Evolutionary conservation across 495 filamentous ascomycete species (phyloP).

Genomic region (Choiromyces venosus): DNA sequence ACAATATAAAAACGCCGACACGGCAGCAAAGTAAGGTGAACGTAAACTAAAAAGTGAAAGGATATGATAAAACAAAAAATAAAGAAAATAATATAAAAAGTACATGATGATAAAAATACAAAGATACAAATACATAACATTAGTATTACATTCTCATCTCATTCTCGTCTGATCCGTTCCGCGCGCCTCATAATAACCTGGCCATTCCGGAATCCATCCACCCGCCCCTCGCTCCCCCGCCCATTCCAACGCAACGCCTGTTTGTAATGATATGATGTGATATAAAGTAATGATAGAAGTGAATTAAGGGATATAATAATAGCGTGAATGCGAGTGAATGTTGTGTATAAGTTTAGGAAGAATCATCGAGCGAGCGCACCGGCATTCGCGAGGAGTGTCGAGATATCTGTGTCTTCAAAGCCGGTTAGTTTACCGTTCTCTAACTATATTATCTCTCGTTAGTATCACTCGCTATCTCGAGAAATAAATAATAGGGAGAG

Average conservation of each 20-base stretch:
- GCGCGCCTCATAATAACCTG: not conserved
- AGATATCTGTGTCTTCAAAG: constrained; percentile 34
- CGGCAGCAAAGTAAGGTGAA: too few relatives aligned
- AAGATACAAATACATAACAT: too few relatives aligned
- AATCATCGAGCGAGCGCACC: constrained; percentile 12
- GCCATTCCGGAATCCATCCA: not conserved
- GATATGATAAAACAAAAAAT: too few relatives aligned
- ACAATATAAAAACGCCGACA: too few relatives aligned
- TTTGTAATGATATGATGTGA: not conserved
- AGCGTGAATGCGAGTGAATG: not conserved
- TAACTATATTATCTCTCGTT: constrained; percentile 13
- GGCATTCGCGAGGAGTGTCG: constrained; percentile 27
- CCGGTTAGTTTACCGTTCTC: constrained; percentile 36
- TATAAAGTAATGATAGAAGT: too few relatives aligned
- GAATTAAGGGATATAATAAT: not conserved
- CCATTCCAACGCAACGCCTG: not conserved
- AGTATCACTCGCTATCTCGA: constrained; percentile 6
- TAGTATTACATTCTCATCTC: too few relatives aligned
- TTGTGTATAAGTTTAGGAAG: not conserved
- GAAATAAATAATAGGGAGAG: not conserved
- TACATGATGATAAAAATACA: too few relatives aligned
- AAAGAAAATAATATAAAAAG: too few relatives aligned
- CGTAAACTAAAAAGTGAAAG: too few relatives aligned
- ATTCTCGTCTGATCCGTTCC: not conserved
- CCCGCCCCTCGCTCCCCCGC: not conserved